phyloP scores from a whole-genome alignment of 257 asterid genomes.

The Linaria vulgaris region DNA sequence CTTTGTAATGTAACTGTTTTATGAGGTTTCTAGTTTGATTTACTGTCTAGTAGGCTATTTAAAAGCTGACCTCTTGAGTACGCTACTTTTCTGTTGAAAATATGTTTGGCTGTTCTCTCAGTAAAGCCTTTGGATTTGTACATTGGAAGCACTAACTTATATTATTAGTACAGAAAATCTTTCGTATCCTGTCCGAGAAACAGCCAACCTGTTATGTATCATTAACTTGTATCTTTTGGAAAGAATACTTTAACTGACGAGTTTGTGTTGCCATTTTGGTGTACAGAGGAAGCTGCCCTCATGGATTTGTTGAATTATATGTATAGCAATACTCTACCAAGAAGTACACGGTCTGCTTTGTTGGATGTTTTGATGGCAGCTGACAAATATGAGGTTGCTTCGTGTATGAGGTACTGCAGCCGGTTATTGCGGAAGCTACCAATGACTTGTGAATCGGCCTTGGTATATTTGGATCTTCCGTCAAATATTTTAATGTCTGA shows the following conservation, averaged over 20 bases:
- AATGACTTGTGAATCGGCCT: conserved; percentile 85
- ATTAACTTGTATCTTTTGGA: conserved; percentile 5
- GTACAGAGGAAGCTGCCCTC: conserved; percentile 87
- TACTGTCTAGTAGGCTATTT: conserved; percentile 1
- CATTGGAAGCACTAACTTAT: not conserved
- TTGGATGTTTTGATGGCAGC: conserved; percentile 89
- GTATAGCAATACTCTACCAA: conserved; percentile 66
- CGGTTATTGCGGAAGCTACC: conserved; percentile 51
- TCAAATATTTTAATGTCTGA: conserved; percentile 64
- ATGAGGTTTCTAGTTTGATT: not conserved
- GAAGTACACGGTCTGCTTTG: conserved; percentile 57
- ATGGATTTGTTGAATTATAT: conserved; percentile 82
- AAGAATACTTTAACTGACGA: conserved; percentile 16
- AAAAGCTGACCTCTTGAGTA: not conserved
- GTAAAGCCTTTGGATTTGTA: not conserved
- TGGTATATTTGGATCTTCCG: conserved; percentile 92
- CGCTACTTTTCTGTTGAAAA: not conserved
- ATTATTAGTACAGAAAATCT: not conserved
- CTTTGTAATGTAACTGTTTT: not conserved
- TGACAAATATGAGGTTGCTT: conserved; percentile 80
- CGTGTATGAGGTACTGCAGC: conserved; percentile 92
- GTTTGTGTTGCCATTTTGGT: conserved; percentile 22
- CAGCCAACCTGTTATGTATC: not conserved
- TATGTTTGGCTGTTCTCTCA: no score
- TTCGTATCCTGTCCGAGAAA: not conserved